These are phyloP conservation scores for Elongisporangium anandrum DNA, from an alignment of 352 stramenopile species.

Conservation along the genomic window DNA sequence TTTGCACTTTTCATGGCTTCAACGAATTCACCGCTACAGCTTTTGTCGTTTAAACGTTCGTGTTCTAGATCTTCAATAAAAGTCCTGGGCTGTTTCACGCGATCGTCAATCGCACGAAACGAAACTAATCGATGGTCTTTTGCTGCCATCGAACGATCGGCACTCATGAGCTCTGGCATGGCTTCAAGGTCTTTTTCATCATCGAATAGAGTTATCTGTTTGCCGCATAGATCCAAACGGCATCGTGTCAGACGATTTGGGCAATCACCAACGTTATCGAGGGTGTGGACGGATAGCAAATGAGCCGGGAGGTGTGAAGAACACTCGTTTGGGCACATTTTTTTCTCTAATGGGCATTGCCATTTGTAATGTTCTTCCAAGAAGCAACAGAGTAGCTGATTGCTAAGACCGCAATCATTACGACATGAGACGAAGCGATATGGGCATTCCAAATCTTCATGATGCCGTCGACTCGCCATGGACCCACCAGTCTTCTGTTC, in stretches of 20 bases:
- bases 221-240: slow-evolving; percentile 61
- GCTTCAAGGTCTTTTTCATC: not conserved
- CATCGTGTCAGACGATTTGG: slow-evolving; percentile 28
- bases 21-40: not conserved
- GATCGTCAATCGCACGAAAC: slow-evolving; percentile 14
- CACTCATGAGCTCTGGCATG: slow-evolving; percentile 14
- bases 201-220: slow-evolving; percentile 49
- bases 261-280: slow-evolving; percentile 47
- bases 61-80: not conserved
- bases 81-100: not conserved
- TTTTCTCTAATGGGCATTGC: slow-evolving; percentile 54
- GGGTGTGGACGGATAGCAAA: slow-evolving; percentile 35
- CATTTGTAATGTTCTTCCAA: slow-evolving; percentile 53
- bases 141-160: slow-evolving; percentile 1
- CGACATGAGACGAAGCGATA: slow-evolving; percentile 45
- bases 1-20: slow-evolving; percentile 1
- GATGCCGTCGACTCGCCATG: slow-evolving; percentile 30
- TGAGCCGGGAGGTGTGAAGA: slow-evolving; percentile 19
- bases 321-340: slow-evolving; percentile 32
- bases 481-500: slow-evolving; percentile 30
- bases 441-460: slow-evolving; percentile 55
- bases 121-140: slow-evolving; percentile 4
- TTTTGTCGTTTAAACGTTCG: not conserved
- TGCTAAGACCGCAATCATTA: slow-evolving; percentile 44
- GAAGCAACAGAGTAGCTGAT: slow-evolving; percentile 42